Evolutionary conservation across 257 asterid genomes (phyloP).

Genomic region (Primulina eburnea): DNA sequence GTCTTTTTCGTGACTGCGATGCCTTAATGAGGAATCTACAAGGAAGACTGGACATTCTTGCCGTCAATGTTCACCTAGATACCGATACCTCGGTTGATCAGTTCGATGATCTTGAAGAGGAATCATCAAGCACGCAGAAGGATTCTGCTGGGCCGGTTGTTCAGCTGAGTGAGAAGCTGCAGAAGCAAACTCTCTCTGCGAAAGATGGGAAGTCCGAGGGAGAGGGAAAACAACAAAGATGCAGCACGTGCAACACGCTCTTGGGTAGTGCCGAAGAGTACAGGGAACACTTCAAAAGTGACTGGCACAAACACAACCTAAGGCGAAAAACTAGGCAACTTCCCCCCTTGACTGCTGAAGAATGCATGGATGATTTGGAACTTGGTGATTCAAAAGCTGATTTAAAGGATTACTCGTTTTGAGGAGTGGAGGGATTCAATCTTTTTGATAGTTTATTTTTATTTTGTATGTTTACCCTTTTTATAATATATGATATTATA

Average conservation of each 20-base stretch:
- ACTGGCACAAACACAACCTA: conserved; percentile 91
- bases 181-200: conserved; percentile 50
- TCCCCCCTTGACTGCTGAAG: conserved; percentile 80
- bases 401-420: conserved; percentile 82
- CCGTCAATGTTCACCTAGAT: conserved; percentile 76
- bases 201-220: conserved; percentile 47
- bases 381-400: conserved; percentile 64
- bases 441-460: neutral
- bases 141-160: conserved; percentile 29
- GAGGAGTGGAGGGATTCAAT: conserved; percentile 23
- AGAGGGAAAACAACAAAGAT: conserved; percentile 62
- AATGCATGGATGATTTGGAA: conserved; percentile 69
- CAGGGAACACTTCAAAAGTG: conserved; percentile 92
- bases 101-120: conserved; percentile 75
- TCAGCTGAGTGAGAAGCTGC: conserved; percentile 54
- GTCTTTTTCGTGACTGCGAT: conserved; percentile 78
- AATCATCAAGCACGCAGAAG: conserved; percentile 36
- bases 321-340: conserved; percentile 82
- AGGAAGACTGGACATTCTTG: conserved; percentile 84
- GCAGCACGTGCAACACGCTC: conserved; percentile 75
- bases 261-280: conserved; percentile 75
- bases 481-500: neutral
- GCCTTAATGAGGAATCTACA: conserved; percentile 61
- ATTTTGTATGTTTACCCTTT: too few relatives aligned
- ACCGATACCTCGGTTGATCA: conserved; percentile 60